Evolutionary conservation across 345 rosid species (phyloP), one percentile per base, ranked within the genome.

Genomic region (Combretum micranthum): DNA sequence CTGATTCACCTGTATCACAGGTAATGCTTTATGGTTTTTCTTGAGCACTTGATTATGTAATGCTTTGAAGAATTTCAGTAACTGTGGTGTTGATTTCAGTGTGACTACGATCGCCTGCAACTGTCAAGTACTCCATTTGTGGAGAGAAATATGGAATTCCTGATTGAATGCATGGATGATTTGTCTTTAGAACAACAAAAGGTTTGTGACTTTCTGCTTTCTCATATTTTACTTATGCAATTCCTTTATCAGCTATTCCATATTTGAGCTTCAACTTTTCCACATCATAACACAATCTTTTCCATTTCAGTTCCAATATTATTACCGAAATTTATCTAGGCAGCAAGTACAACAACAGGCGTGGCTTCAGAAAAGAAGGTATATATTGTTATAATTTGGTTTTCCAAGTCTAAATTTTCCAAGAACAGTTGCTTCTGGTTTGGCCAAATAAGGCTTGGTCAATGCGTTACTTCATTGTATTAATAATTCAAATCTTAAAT

Each of bases 321-420:
- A 94, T 75, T 73, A 94, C 66, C 67, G 99, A 19, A 87, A 79
- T 64, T 69, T 90, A 64, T 81, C 96, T 32, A 96, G 99, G 23
- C 97, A 94, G 64, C 99, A 94, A 80, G 88, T 80, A 2, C 99
- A 94, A 63, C 99, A 94, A 65, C 99, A 94, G 75, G 76, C 95
- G 56, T 90, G 99, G 99, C 87, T 94, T 71, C 99, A 94, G 72
- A 94, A 94, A 72, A 81, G 99, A 76, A 94, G 95, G 99, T 87
- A 55, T 17, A 52, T 19, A 37, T 4, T 53, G 4, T 13, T 53
- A 42, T 13, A 61, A 16, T 42, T 14, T 45, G 53, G 44, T 20
- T 26, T 15, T 53, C 7, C 7, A 0, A 50, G 25, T 50, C 16
- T 11, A 50, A 19, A 50, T 22, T 7, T 20, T 11, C 39, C 9